Evolutionary conservation across 768 basidiomycete genomes (phyloP), one percentile per base, ranked within the genome.

Genomic region (Arthromyces matolae): DNA sequence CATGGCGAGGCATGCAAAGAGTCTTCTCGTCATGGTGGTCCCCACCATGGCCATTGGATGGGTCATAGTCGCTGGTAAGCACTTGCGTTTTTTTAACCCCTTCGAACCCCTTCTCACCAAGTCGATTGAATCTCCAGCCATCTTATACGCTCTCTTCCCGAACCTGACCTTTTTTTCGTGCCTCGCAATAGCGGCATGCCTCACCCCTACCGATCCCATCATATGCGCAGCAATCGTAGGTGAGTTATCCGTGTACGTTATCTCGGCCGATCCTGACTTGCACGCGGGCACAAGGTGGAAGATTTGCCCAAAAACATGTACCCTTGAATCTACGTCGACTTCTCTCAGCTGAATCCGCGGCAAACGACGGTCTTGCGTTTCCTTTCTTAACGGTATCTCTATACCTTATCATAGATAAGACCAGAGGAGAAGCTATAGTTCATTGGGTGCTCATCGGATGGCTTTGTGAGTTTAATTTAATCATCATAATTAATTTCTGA

Each of bases 351-450:
- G 95, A 98, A 66, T 89, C 89, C 5, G 96, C 94, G 0, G 85
- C 90, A 6, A 99, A 99, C 65, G 96, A 98, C 56, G 96, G 96
- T 2, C 76, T 97, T 12, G 93, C 94, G 2, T 96, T 94, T 64
- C 93, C 93, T 0, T 97, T 97, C 64, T 72, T 97, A 46, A 79
- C 81, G 22, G 75, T 98, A 43, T 81, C 94, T 3, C 74, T 98
- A 8, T 97, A 95, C 63, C 73, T 98, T 37, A 84, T 84, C 8
- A 55, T 92, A 4, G 90, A 95, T 53, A 60, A 75, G 0, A 77
- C 83, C 3, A 73, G 68, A 12, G 66, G 72, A 0, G 73, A 73
- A 8, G 91, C 93, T 4, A 69, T 96, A 27, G 81, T 75, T 10
- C 79, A 93, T 59, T 96, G 96, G 94, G 70, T 94, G 45, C 75